Conservation (phyloP, 305 asterid species). For the Fraxinus greggii region DNA sequence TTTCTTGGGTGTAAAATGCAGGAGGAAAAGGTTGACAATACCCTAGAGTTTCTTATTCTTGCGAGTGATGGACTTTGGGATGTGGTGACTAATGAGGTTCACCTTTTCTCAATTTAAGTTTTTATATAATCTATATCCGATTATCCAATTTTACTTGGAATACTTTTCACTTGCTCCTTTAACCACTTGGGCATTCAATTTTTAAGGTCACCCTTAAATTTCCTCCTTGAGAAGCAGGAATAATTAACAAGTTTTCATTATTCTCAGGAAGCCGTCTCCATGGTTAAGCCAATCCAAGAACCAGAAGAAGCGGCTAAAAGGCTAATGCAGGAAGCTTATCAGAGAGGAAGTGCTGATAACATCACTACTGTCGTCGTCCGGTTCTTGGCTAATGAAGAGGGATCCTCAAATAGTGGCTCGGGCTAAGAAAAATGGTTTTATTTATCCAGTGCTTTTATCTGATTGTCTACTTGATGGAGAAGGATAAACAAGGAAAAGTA, state of each 20-base stretch:
- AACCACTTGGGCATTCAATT: neutral
- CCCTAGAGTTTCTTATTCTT: conserved; percentile 50
- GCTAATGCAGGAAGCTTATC: conserved; percentile 47
- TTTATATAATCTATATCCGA: neutral
- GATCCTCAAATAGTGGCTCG: conserved; percentile 29
- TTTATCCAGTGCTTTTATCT: neutral
- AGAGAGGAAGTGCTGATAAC: conserved; percentile 50
- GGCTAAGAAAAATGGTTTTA: conserved; percentile 5
- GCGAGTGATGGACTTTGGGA: conserved; percentile 58
- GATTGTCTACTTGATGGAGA: neutral
- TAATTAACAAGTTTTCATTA: neutral
- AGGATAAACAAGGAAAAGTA: conserved; percentile 8
- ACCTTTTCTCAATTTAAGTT: neutral
- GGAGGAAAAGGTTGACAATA: conserved; percentile 45
- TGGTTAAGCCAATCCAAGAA: conserved; percentile 42
- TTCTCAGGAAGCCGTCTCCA: conserved; percentile 42
- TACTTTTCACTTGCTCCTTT: neutral
- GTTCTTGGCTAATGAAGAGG: conserved; percentile 32
- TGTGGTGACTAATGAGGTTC: conserved; percentile 46
- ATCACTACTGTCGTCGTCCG: conserved; percentile 49
- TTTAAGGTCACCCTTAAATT: neutral
- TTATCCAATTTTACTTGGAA: neutral
- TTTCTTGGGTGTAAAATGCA: conserved; percentile 16
- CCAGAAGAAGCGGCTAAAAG: conserved; percentile 54
- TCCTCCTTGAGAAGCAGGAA: neutral